A percentile compares a stretch with the other conserved stretches of the same genome.
Evolutionary conservation across 805 yeast species (phyloP).

Genomic region (Saturnispora sanitii): DNA sequence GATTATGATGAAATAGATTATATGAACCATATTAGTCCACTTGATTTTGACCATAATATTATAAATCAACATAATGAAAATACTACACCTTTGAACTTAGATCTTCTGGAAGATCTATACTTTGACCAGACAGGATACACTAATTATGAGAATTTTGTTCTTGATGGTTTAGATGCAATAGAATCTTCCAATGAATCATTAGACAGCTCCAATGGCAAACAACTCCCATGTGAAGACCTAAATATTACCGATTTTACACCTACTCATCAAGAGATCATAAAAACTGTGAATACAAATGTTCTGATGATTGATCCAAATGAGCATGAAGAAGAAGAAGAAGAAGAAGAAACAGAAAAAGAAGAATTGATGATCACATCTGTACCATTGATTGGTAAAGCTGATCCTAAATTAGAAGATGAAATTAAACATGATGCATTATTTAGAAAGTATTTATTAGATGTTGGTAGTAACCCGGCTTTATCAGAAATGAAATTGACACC

Average conservation of each 20-base stretch:
- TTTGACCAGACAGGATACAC: not conserved
- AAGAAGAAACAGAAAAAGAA: not conserved
- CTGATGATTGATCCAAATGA: not conserved
- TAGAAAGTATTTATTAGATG: constrained; percentile 14
- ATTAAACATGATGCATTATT: constrained; percentile 19
- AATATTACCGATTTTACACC: too few relatives aligned
- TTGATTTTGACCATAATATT: not conserved
- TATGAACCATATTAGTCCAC: not conserved
- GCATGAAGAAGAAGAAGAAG: not conserved
- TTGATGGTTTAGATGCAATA: too few relatives aligned
- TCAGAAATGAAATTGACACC: constrained; percentile 13
- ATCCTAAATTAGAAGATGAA: constrained; percentile 4
- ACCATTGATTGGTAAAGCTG: not conserved
- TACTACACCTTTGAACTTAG: not conserved
- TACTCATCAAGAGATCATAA: too few relatives aligned
- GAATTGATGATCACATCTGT: not conserved
- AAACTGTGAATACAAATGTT: too few relatives aligned
- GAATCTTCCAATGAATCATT: too few relatives aligned
- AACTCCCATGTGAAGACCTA: not conserved
- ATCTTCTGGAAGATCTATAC: constrained; percentile 3
- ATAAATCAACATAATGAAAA: not conserved
- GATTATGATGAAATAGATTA: not conserved
- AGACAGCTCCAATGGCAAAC: not conserved
- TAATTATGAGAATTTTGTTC: not conserved
- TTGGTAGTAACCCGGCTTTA: constrained; percentile 15